Evolutionary conservation across 2,329 filamentous ascomycete species (phyloP).

Genomic region (Talaromyces sp.): DNA sequence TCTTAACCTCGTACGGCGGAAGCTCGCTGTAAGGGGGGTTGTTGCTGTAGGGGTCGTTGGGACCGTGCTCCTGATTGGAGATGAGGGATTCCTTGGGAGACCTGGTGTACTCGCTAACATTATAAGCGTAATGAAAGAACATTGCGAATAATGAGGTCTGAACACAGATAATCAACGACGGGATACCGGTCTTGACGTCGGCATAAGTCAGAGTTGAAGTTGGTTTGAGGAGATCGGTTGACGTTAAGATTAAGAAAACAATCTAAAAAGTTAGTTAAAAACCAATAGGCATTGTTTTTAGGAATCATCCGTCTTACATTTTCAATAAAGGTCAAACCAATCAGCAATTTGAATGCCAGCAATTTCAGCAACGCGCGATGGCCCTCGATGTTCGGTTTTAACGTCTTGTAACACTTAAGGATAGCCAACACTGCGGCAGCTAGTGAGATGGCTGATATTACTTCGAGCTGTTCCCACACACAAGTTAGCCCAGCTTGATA

Average conservation of each 20-base stretch:
- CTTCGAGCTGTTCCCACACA: not conserved
- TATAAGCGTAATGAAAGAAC: conserved; percentile 27
- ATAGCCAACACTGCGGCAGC: conserved; percentile 12
- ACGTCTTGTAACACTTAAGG: conserved; percentile 21
- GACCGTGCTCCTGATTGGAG: not conserved
- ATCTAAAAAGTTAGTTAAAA: conserved; percentile 15
- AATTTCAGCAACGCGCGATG: conserved; percentile 29
- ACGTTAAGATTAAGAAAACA: conserved; percentile 24
- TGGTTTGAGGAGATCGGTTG: conserved; percentile 17
- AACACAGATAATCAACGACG: conserved; percentile 25
- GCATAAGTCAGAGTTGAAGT: conserved; percentile 22
- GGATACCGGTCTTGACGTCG: conserved; percentile 26
- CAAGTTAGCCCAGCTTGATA: conserved; percentile 15
- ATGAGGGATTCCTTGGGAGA: not conserved
- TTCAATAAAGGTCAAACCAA: conserved; percentile 25
- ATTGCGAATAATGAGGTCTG: conserved; percentile 28
- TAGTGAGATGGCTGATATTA: conserved; percentile 1
- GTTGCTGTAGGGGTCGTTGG: not conserved
- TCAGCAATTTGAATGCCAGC: conserved; percentile 30
- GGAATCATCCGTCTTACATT: conserved; percentile 18
- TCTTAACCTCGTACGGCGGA: not conserved
- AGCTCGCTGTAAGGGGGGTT: not conserved
- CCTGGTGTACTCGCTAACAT: conserved; percentile 18
- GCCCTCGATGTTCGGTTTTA: conserved; percentile 21
- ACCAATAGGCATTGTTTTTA: not conserved